These are phyloP conservation scores for Porpolomopsis calyptriformis DNA, from an alignment of 768 basidiomycete genomes.

Conservation along the genomic window DNA sequence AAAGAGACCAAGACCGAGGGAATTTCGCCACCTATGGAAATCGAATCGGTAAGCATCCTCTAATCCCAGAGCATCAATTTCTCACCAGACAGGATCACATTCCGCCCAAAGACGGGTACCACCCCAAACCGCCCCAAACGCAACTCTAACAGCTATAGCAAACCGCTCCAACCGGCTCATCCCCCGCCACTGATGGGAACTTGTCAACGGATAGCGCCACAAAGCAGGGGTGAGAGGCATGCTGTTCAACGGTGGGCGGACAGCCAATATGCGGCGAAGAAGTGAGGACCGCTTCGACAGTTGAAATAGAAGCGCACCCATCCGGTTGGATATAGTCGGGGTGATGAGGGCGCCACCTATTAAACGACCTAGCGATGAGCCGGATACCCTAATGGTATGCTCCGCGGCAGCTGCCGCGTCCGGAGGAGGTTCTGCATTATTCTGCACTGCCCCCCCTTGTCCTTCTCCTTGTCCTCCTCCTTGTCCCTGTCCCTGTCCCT, in stretches of 20 bases:
- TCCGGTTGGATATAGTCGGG: constrained; percentile 52
- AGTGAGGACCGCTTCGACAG: constrained; percentile 37
- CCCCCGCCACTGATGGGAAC: constrained; percentile 11
- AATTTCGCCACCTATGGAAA: constrained; percentile 49
- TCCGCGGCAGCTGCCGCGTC: constrained; percentile 43
- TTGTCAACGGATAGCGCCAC: constrained; percentile 11
- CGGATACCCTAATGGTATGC: constrained; percentile 46
- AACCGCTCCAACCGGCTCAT: constrained; percentile 20
- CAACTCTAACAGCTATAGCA: constrained; percentile 23
- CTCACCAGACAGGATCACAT: constrained; percentile 64
- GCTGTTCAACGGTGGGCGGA: constrained; percentile 17
- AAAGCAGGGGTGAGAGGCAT: constrained; percentile 10
- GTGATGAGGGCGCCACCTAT: constrained; percentile 61
- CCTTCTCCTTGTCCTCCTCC: too few relatives aligned
- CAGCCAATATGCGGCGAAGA: constrained; percentile 31
- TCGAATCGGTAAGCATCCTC: constrained; percentile 1
- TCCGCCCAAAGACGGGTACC: constrained; percentile 55
- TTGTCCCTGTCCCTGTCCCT: constrained; percentile 11
- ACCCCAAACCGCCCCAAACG: constrained; percentile 39
- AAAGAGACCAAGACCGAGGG: constrained; percentile 58
- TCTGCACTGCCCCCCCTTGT: too few relatives aligned
- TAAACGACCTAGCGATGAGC: constrained; percentile 51
- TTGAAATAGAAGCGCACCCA: constrained; percentile 51
- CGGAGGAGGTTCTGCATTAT: constrained; percentile 11
- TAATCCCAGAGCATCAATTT: neutral